These are phyloP conservation scores for Tetrahymena borealis DNA, from an alignment of 73 alveolate species.

Conservation along the genomic window DNA sequence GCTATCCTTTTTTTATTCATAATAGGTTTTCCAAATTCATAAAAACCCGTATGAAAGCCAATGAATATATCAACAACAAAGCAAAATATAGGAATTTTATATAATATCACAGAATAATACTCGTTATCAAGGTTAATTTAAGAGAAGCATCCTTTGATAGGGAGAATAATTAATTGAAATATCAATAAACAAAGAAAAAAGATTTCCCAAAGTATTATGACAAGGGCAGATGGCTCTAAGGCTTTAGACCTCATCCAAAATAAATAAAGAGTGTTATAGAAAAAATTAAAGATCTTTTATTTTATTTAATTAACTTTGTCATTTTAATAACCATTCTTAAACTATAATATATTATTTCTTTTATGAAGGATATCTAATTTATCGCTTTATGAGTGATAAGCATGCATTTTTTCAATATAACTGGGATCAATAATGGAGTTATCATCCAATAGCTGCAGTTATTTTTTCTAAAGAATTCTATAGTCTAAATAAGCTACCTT, in stretches of 20 bases:
- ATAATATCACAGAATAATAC: not conserved
- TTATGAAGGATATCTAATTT: not conserved
- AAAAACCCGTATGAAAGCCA: not conserved
- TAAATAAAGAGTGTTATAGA: not conserved
- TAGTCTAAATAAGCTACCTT: not conserved
- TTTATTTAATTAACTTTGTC: not conserved
- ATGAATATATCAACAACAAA: not conserved
- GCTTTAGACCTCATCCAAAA: not conserved
- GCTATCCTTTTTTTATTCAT: not conserved
- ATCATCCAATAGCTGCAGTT: not conserved
- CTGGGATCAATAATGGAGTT: not conserved
- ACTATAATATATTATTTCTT: not conserved
- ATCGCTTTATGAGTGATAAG: not conserved
- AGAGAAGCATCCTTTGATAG: not conserved
- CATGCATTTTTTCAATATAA: not conserved
- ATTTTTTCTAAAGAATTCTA: not conserved
- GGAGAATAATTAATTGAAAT: not conserved
- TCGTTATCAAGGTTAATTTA: not conserved
- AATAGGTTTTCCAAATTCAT: not conserved
- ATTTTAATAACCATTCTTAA: not conserved
- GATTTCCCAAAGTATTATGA: not conserved
- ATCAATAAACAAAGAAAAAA: not conserved
- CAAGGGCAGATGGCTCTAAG: not conserved
- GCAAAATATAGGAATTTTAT: not conserved
- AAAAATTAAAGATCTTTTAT: not conserved